Base-by-base conservation (phyloP, 768 basidiomycete genomes). In the Termitomyces bulborhizus region DNA sequence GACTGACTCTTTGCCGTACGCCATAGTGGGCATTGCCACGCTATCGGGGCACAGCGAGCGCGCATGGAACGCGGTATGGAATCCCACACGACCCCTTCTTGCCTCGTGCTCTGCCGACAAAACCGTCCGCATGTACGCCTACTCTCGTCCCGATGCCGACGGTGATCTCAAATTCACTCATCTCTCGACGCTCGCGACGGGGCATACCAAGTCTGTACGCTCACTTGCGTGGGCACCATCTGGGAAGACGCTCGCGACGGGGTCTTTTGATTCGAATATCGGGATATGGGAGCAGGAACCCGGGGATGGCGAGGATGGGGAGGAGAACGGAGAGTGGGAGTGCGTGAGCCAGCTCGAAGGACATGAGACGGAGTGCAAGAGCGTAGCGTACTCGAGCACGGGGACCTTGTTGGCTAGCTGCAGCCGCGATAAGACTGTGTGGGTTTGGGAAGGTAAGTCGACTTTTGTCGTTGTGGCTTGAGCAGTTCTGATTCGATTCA, bases 101-200 rank as follows among this genome's bases (percentile, higher is more conserved):
- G 93, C 96, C 0, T 94, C 94, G 5, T 99, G 95, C 67, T 98
- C 96, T 4, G 84, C 90, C 6, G 97, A 99, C 72, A 97, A 93
- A 70, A 83, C 91, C 2, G 87, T 98, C 53, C 80, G 93, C 41
- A 71, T 98, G 46, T 98, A 92, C 67, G 74, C 74, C 26, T 98
- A 95, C 73, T 58, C 65, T 37, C 57, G 59, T 21, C 46, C 46
- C 12, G 46, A 47, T 7, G 34, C 24, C 21, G 34, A 49, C 11
- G 26, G n/a, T 34, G 61, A 65, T 27, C 52, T 63, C 31, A 70
- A 63, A 29, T 88, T 91, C 68, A 69, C 75, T 6, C 74, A 82
- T 50, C 64, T 84, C 32, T 76, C 83, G 1, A 82, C 85, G 4
- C 89, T 98, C 57, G 76, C 80, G 1, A 95, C 93, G 0, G 90